Conservation (phyloP, 2,329 filamentous ascomycete genomes). For the Tolypocladium ovalisporum region DNA sequence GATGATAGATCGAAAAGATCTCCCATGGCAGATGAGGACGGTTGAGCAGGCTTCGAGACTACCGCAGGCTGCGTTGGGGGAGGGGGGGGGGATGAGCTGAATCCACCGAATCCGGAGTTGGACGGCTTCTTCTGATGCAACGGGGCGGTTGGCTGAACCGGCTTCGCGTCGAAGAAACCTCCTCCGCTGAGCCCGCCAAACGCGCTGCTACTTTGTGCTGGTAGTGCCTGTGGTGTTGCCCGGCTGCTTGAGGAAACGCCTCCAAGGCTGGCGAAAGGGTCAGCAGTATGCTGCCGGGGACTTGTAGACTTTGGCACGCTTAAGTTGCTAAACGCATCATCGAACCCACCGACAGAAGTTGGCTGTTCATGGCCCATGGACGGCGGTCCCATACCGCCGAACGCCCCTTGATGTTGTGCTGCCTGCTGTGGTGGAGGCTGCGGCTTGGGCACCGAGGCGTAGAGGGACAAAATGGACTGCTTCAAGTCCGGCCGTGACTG, state of each 20-base stretch:
- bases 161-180: slow-evolving; percentile 70
- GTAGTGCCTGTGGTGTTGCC: slow-evolving; percentile 20
- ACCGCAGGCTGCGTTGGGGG: slow-evolving; percentile 16
- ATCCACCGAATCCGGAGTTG: slow-evolving; percentile 54
- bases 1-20: slow-evolving; percentile 74
- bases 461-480: slow-evolving; percentile 92
- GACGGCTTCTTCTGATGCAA: slow-evolving; percentile 39
- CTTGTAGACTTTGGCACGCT: slow-evolving; percentile 30
- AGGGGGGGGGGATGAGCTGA: slow-evolving; percentile 48
- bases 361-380: slow-evolving; percentile 37
- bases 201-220: slow-evolving; percentile 25
- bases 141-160: slow-evolving; percentile 43
- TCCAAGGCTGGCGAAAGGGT: slow-evolving; percentile 53
- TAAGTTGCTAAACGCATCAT: slow-evolving; percentile 57
- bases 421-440: slow-evolving; percentile 42
- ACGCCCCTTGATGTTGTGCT: slow-evolving; percentile 51
- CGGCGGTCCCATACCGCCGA: slow-evolving; percentile 57
- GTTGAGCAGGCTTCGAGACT: slow-evolving; percentile 29
- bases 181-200: slow-evolving; percentile 56
- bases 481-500: slow-evolving; percentile 88
- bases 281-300: slow-evolving; percentile 30
- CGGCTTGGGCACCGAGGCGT: slow-evolving; percentile 74
- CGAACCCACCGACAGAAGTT: slow-evolving; percentile 50
- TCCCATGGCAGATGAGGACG: slow-evolving; percentile 51
- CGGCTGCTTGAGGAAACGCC: slow-evolving; percentile 22